Conservation (phyloP, 208 protist genomes). For the Trypanosoma vivax region DNA sequence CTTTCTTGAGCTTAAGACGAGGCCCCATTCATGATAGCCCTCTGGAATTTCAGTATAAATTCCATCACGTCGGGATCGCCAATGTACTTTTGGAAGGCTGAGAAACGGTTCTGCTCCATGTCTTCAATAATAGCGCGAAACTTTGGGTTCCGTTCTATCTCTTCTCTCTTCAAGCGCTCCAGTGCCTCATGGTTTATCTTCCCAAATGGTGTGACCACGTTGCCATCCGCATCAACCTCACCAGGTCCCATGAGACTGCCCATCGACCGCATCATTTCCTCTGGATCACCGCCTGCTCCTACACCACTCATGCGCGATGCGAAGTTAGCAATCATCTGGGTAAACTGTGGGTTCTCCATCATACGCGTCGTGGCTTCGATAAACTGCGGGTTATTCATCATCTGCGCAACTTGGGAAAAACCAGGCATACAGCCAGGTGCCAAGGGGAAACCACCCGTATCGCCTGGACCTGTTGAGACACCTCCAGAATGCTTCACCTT, state of each 20-base stretch:
- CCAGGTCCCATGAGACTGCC: conserved; percentile 27
- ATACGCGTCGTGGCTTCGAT: conserved; percentile 80
- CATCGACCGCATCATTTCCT: conserved; percentile 37
- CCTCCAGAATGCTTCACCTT: conserved; percentile 39
- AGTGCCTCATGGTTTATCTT: conserved; percentile 54
- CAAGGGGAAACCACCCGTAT: conserved; percentile 29
- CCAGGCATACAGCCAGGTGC: conserved; percentile 60
- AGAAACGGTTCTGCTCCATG: conserved; percentile 69
- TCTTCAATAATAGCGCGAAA: conserved; percentile 77
- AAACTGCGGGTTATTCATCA: conserved; percentile 91
- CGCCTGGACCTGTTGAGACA: conserved; percentile 22
- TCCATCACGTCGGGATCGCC: conserved; percentile 87
- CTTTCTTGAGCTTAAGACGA: not conserved
- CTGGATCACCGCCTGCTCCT: conserved; percentile 32
- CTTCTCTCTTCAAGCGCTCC: conserved; percentile 66
- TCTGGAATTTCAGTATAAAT: conserved; percentile 83
- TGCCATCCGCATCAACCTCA: conserved; percentile 48
- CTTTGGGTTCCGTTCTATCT: conserved; percentile 76
- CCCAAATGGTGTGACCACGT: conserved; percentile 76
- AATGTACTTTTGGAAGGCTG: conserved; percentile 88
- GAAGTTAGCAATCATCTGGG: conserved; percentile 76
- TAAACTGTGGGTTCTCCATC: conserved; percentile 91
- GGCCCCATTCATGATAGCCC: conserved; percentile 35
- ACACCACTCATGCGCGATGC: conserved; percentile 52
- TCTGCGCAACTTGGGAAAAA: conserved; percentile 64